Base-by-base conservation (phyloP, 495 filamentous ascomycete genomes). In the Penicillium parvum region DNA sequence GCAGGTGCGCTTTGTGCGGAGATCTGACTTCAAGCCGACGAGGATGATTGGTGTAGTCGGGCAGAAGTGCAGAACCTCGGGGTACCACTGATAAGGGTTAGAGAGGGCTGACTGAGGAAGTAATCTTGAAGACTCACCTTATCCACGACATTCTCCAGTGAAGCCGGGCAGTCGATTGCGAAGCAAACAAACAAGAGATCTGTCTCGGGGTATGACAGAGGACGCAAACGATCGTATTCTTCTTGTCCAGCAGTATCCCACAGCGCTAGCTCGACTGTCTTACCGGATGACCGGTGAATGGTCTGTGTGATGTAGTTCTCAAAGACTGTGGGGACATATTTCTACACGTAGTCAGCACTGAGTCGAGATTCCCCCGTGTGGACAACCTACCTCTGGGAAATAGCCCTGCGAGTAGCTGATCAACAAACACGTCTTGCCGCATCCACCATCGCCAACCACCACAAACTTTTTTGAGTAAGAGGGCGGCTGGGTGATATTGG, bases 221-320 rank as follows among this genome's bases (percentile, higher is more conserved):
- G 92, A 45, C 92, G 83, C 48, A 98, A 72, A 50, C 92, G 85
- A 64, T 98, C 92, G 64, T 98, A 98, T 70, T 97, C 94, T 67
- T 98, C 92, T 66, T 98, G 92, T 23, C 92, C 92, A 54, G 92
- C 92, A 19, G 92, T 98, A 72, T 98, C 92, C 92, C 92, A 98
- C 17, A 98, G 80, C 11, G 92, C 92, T 30, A 98, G 77, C 69
- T 98, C 92, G 38, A 97, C 87, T 25, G 81, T 90, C 74, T 96
- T 96, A 49, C 92, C 90, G 17, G 84, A 86, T 7, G 79, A 72
- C 53, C 82, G 80, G 61, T 98, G 94, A 26, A 78, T 80, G 40
- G 89, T 92, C 66, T 96, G 89, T 26, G 92, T 95, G 68, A 97
- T 97, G 76, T 98, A 98, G 71, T 98, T 98, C 60, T 98, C 92